Percentiles rank a stretch among this genome's conserved stretches.
phyloP scores from a whole-genome alignment of 176 grass and related monocot species.

The Puya raimondii region DNA sequence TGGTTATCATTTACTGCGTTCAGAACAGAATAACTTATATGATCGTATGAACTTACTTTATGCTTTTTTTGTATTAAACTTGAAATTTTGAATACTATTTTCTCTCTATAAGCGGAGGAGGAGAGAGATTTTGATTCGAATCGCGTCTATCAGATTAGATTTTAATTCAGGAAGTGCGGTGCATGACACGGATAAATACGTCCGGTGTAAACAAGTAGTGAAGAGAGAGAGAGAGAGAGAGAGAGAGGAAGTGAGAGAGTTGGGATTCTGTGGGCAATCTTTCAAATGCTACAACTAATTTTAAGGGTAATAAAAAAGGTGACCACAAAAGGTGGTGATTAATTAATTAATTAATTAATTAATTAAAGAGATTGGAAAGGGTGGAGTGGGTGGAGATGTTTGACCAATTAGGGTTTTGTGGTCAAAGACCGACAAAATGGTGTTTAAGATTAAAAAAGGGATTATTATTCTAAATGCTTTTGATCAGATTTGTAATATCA shows the following conservation, averaged over 20 bases:
- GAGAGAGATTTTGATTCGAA: no score
- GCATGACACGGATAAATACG: no score
- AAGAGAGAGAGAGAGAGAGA: conserved; percentile 7
- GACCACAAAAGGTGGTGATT: background rate
- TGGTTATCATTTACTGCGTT: no score
- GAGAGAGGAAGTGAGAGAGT: conserved; percentile 20
- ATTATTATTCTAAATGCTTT: conserved; percentile 5
- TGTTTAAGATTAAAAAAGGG: conserved; percentile 25
- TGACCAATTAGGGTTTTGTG: conserved; percentile 23
- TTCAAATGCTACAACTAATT: background rate
- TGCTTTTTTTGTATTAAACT: no score
- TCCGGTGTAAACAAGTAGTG: background rate
- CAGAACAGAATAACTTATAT: no score
- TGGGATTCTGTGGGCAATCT: conserved; percentile 28
- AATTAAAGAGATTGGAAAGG: conserved; percentile 5
- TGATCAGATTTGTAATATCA: background rate
- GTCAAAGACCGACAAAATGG: conserved; percentile 39
- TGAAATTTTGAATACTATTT: no score
- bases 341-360: background rate
- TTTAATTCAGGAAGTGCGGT: no score
- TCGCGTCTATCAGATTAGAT: no score
- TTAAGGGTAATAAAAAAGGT: fast-evolving
- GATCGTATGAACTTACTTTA: no score
- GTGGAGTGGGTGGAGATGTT: background rate
- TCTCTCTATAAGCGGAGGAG: no score